These are phyloP conservation scores for Cryphonectria naterciae DNA, from an alignment of 2,329 filamentous ascomycete genomes.

Conservation along the genomic window DNA sequence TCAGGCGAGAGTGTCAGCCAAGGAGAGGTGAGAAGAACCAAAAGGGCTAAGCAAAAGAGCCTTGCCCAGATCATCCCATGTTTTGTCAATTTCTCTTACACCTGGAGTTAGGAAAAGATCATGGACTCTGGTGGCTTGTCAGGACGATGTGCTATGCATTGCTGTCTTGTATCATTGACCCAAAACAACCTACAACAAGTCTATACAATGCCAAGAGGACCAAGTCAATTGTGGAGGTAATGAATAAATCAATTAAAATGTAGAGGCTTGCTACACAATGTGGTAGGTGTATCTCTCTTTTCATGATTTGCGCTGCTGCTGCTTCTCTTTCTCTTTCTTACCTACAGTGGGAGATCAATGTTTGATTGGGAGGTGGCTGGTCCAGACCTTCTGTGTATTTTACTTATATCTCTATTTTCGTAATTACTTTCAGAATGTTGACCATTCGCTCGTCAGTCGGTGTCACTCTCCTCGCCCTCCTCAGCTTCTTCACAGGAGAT, in stretches of 20 bases:
- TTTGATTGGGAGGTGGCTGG: constrained; percentile 8
- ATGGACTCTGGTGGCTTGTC: background rate
- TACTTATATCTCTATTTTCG: background rate
- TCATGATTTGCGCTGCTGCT: background rate
- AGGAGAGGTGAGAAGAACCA: background rate
- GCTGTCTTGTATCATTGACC: background rate
- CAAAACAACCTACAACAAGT: constrained; percentile 18
- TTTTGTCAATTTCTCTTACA: constrained; percentile 26
- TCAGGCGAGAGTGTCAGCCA: constrained; percentile 8
- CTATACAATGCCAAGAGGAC: constrained; percentile 23
- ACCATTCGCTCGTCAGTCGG: constrained; percentile 31
- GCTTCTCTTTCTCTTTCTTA: background rate
- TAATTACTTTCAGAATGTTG: constrained; percentile 30
- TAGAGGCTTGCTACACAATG: background rate
- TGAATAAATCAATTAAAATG: background rate
- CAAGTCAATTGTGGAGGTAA: constrained; percentile 12
- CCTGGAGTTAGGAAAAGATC: constrained; percentile 21
- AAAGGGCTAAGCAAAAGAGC: background rate
- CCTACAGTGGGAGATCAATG: background rate
- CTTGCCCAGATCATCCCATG: constrained; percentile 17
- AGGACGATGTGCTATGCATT: constrained; percentile 3
- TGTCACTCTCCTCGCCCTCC: constrained; percentile 26
- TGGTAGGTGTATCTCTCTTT: background rate
- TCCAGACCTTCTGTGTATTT: constrained; percentile 13
- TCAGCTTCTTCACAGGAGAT: constrained; percentile 26